Evolutionary conservation across 2,329 filamentous ascomycete genomes (phyloP).

Genomic region (Lachnellula willkommii): DNA sequence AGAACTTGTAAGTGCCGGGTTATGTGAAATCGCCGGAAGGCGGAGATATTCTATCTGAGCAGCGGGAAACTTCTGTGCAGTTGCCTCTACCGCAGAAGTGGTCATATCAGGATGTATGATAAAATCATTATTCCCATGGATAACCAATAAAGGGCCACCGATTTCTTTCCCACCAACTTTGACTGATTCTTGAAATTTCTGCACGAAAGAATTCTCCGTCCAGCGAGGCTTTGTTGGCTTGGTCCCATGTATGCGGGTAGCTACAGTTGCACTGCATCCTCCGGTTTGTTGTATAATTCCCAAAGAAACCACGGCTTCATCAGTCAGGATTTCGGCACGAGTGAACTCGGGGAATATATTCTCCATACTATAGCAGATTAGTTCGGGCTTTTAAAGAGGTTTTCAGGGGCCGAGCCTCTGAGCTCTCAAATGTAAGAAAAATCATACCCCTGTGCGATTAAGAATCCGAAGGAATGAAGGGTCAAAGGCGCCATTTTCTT

Average conservation of each 20-base stretch:
- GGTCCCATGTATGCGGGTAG: background rate
- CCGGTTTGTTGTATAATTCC: background rate
- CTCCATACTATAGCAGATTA: background rate
- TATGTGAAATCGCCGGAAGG: background rate
- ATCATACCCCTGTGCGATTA: background rate
- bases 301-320: background rate
- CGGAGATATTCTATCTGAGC: background rate
- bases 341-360: background rate
- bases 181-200: background rate
- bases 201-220: conserved; percentile 3
- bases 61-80: background rate
- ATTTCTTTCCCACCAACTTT: conserved; percentile 8
- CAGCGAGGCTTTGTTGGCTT: conserved; percentile 3
- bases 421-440: too few species aligned
- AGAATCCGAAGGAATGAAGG: background rate
- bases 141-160: conserved; percentile 7
- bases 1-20: background rate
- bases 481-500: background rate
- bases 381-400: background rate
- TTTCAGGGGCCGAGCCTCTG: too few species aligned
- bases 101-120: background rate
- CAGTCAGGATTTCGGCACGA: background rate
- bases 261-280: background rate
- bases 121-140: conserved; percentile 8
- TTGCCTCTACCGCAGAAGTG: background rate